Evolutionary conservation across 495 filamentous ascomycete genomes (phyloP).

Genomic region (Xeromyces bisporus): DNA sequence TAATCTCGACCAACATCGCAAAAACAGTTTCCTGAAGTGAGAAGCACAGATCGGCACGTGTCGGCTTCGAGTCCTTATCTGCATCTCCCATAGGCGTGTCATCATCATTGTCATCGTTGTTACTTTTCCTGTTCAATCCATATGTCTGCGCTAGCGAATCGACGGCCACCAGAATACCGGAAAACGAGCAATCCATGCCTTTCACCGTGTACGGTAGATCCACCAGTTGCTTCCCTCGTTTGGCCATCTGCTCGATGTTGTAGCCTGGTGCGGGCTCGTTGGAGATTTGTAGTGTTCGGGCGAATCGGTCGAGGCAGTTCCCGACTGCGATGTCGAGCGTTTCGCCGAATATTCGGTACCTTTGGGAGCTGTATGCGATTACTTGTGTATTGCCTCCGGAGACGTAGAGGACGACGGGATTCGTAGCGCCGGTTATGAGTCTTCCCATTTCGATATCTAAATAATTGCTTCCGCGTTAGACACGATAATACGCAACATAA

Average conservation of each 20-base stretch:
- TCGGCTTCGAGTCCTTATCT: constrained; percentile 35
- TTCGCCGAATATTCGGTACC: constrained; percentile 96
- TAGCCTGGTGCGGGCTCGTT: constrained; percentile 96
- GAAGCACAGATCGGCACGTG: constrained; percentile 82
- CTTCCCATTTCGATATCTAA: constrained; percentile 91
- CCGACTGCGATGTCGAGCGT: constrained; percentile 94
- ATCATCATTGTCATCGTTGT: constrained; percentile 20
- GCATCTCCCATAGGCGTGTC: constrained; percentile 2
- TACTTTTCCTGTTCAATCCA: constrained; percentile 23
- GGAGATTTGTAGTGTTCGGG: constrained; percentile 70
- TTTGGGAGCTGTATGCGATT: constrained; percentile 83
- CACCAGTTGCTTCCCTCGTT: constrained; percentile 52
- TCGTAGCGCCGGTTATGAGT: constrained; percentile 75
- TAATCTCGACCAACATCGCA: constrained; percentile 96
- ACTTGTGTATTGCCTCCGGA: constrained; percentile 96
- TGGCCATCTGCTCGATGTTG: constrained; percentile 94
- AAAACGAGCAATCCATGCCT: constrained; percentile 95
- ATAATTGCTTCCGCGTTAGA: background rate
- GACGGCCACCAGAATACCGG: constrained; percentile 68
- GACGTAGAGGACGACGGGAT: constrained; percentile 92
- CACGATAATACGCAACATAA: background rate
- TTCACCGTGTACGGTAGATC: constrained; percentile 94
- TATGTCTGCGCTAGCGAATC: constrained; percentile 59
- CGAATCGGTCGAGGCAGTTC: constrained; percentile 94
- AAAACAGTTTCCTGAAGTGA: constrained; percentile 88